Conservation (phyloP, 2,329 filamentous ascomycete genomes). For the Cladophialophora carrionii region DNA sequence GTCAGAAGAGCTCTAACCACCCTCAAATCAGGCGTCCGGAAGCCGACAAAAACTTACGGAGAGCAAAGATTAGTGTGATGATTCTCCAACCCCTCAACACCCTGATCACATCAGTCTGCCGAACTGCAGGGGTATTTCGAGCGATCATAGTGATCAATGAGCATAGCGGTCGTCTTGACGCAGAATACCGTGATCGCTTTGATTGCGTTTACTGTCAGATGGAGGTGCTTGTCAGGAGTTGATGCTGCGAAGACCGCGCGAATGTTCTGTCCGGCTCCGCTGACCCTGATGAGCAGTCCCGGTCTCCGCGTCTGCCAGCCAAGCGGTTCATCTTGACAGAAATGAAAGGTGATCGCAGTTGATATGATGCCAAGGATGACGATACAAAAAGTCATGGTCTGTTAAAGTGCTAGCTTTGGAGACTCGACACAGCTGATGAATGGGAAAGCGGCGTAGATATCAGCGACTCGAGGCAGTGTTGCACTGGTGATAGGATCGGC, state of each 20-base stretch:
- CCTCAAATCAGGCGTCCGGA: not conserved
- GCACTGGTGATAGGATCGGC: constrained; percentile 20
- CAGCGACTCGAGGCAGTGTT: constrained; percentile 18
- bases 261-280: constrained; percentile 15
- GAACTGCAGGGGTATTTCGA: constrained; percentile 21
- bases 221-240: constrained; percentile 18
- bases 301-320: constrained; percentile 20
- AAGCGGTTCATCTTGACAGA: constrained; percentile 16
- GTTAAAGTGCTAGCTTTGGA: constrained; percentile 13
- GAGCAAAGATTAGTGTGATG: constrained; percentile 12
- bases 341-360: constrained; percentile 17
- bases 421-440: constrained; percentile 25
- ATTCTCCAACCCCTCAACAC: constrained; percentile 18
- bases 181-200: constrained; percentile 19
- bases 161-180: constrained; percentile 17
- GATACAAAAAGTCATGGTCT: constrained; percentile 19
- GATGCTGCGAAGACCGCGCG: constrained; percentile 25
- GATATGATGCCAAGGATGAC: constrained; percentile 16
- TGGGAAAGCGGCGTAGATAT: constrained; percentile 20
- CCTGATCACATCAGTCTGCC: constrained; percentile 12
- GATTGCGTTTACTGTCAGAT: constrained; percentile 19
- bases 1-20: not conserved
- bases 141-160: constrained; percentile 21
- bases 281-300: constrained; percentile 15
- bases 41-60: constrained; percentile 10